Evolutionary conservation across 192 early-diverging fungal genomes (phyloP), one percentile per base, ranked within the genome.

Genomic region (Phycomyces blakesleeanus): DNA sequence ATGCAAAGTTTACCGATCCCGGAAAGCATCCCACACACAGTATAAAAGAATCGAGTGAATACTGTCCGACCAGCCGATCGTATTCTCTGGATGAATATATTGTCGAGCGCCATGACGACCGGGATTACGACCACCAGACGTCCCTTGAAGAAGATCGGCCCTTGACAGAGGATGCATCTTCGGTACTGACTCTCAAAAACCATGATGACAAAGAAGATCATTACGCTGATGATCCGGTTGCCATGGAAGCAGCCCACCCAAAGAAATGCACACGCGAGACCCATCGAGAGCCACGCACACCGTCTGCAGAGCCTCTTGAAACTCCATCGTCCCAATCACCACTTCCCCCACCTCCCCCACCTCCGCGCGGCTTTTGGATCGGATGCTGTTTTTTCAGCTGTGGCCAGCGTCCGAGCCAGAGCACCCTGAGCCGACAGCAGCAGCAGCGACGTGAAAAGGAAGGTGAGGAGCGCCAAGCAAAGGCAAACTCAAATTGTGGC

Each of bases 311-410:
- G 44, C 44, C 44, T 6, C 2, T 18, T 11, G 15, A 47, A 12
- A 11, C 11, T n/a, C 18, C 18, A 47, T 41, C 40, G 40, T 10
- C 40, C 6, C 6, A 41, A 10, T 41, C 40, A 10, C 40, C 40
- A 41, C 40, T 14, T 10, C 40, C 40, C 14, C 40, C 40, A 41
- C 40, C 40, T 10, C 44, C 12, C 18, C 18, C 44, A n/a, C 44
- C 44, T 3, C 44, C 44, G 3, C 44, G 44, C 15, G 60, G 67
- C 0, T 57, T 55, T n/a, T 69, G 67, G 67, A 20, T 69, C 37
- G 67, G 67, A 9, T 69, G 67, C 47, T 69, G 67, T 20, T 69
- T 62, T 25, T 21, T 69, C 0, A 57, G 54, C 21, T 69, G 59
- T 39, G 55, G 54, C 14, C 59, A 51, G 15, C 59, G 54, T 7